Evolutionary conservation across 1,284 basidiomycete genomes (phyloP).

Genomic region (Cutaneotrichosporon cutaneum): DNA sequence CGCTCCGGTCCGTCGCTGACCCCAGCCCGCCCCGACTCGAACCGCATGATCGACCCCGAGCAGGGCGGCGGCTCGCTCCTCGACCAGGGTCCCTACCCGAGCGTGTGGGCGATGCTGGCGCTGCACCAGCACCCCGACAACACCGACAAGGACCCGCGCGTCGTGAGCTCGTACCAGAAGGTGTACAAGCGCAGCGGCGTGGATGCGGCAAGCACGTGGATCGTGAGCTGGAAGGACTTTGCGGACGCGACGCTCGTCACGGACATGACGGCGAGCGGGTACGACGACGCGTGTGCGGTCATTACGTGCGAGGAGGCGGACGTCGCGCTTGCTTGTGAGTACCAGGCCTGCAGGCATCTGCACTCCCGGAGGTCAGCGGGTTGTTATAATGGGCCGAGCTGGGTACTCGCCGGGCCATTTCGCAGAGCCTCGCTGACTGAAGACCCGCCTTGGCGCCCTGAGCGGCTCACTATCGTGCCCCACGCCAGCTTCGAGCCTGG

Average conservation of each 20-base stretch:
- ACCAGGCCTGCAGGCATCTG: background rate
- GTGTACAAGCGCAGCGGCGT: constrained; percentile 69
- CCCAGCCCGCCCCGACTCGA: constrained; percentile 41
- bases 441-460: constrained; percentile 41
- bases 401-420: background rate
- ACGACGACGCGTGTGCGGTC: constrained; percentile 31
- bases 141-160: constrained; percentile 61
- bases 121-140: constrained; percentile 71
- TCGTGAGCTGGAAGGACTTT: constrained; percentile 63
- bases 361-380: too few species aligned
- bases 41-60: constrained; percentile 74
- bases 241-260: constrained; percentile 38
- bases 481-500: constrained; percentile 62
- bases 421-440: constrained; percentile 5
- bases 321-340: constrained; percentile 42
- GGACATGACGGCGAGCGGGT: constrained; percentile 33
- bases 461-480: constrained; percentile 38
- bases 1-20: constrained; percentile 6
- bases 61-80: constrained; percentile 82
- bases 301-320: constrained; percentile 46
- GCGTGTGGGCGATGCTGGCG: constrained; percentile 75
- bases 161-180: constrained; percentile 51
- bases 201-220: constrained; percentile 73
- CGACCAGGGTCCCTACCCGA: constrained; percentile 78
- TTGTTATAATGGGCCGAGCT: too few species aligned